Evolutionary conservation across 2,329 filamentous ascomycete species (phyloP), one percentile per base, ranked within the genome.

Genomic region (Fusarium globosum): DNA sequence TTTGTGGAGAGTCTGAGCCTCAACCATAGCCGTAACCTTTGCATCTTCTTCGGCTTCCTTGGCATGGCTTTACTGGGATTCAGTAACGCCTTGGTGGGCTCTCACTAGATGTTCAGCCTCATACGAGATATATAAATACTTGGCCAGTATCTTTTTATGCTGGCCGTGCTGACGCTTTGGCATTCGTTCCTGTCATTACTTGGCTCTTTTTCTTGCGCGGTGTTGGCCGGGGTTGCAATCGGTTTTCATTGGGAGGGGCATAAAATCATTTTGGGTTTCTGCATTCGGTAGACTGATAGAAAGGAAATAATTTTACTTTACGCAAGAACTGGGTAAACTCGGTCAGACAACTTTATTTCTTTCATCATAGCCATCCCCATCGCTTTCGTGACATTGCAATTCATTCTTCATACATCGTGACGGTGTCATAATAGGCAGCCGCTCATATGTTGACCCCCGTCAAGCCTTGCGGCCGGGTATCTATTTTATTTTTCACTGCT

Each of bases 31-130:
- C 88, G 92, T 69, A 91, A 91, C 69, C 79, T 96, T 78, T 95
- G 93, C 82, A 94, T 95, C 78, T 86, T 90, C 30, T 95, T 94
- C 85, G 94, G 91, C 13, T 96, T 97, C 83, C 79, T 93, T 30
- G 94, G 96, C 3, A 98, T 98, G 95, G 91, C 90, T 1, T 84
- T 98, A 65, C 85, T 99, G 83, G 96, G 95, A 0, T 74, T 96
- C 59, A 97, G 94, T 81, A 94, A 91, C 82, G 94, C 95, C 42
- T 86, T 97, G 72, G 95, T 94, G n/a, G 90, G 92, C 4, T 81
- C 80, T 26, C 85, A 86, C 66, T 86, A 67, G 81, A 51, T 39
- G n/a, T 12, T 30, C 16, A 26, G 46, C 16, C 33, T 46, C 18
- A 39, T 39, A 43, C n/a, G 18, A 43, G n/a, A 42, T 23, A 26